Percentiles rank a stretch among this genome's conserved stretches.
These are phyloP conservation scores for Pythium guiyangense DNA, from an alignment of 352 stramenopile species.

Conservation along the genomic window DNA sequence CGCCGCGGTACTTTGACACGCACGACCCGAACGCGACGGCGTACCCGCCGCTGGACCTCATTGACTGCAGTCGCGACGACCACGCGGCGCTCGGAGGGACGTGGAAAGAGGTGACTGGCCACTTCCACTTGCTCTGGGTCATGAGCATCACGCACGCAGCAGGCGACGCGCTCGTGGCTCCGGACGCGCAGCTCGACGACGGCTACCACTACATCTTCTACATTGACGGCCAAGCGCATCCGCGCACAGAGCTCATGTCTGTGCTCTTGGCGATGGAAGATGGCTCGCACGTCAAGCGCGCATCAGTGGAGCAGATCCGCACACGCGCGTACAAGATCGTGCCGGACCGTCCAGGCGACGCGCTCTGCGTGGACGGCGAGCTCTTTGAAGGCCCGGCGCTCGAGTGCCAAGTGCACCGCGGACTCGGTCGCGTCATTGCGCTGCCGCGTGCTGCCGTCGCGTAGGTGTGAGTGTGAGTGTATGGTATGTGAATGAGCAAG, in stretches of 20 bases:
- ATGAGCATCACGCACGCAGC: constrained; percentile 62
- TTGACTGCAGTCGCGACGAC: constrained; percentile 16
- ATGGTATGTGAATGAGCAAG: no score
- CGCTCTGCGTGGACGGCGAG: constrained; percentile 63
- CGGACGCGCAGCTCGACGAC: constrained; percentile 43
- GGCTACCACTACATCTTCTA: constrained; percentile 62
- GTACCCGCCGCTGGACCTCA: constrained; percentile 39
- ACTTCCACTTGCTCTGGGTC: constrained; percentile 58
- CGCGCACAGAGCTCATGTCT: constrained; percentile 30
- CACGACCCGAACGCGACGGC: constrained; percentile 24
- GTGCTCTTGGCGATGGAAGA: constrained; percentile 52
- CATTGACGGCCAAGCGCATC: constrained; percentile 27
- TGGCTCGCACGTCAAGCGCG: constrained; percentile 40
- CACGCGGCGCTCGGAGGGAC: constrained; percentile 12
- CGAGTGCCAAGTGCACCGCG: constrained; percentile 54
- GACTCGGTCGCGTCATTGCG: constrained; percentile 45
- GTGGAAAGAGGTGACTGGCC: constrained; percentile 44
- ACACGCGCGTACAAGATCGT: constrained; percentile 57
- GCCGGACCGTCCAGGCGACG: constrained; percentile 28
- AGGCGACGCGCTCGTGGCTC: constrained; percentile 42
- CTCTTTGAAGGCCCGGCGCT: constrained; percentile 38
- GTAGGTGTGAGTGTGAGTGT: background rate
- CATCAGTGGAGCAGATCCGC: constrained; percentile 35
- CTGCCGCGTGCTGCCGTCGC: constrained; percentile 9
- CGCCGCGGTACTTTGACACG: constrained; percentile 31